Evolutionary conservation across 148 eudicot species (phyloP).

Genomic region (Gaultheria prostrata): DNA sequence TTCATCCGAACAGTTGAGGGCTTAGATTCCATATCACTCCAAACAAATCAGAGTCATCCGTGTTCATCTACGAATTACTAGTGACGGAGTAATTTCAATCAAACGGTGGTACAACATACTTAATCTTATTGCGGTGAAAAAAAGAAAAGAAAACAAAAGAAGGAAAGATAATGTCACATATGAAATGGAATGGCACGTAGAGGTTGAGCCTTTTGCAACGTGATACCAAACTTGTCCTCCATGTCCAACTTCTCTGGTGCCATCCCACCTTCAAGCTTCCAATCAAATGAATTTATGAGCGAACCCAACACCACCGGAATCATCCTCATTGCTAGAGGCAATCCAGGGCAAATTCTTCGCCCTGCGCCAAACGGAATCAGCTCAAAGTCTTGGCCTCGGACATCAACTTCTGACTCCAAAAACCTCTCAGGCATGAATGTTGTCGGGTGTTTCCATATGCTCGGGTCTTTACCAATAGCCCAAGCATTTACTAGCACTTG

Average conservation of each 20-base stretch:
- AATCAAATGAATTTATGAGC: conserved; percentile 8
- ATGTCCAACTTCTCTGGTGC: background rate
- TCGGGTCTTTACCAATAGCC: conserved; percentile 13
- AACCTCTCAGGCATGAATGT: conserved; percentile 17
- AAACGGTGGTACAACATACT: too few species aligned
- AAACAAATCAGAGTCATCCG: too few species aligned
- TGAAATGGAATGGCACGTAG: background rate
- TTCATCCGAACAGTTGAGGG: too few species aligned
- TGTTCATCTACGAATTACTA: too few species aligned
- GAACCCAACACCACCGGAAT: conserved; percentile 13
- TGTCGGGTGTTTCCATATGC: background rate
- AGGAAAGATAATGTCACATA: background rate
- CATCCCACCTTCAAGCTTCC: background rate
- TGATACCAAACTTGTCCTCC: background rate
- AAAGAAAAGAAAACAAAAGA: too few species aligned
- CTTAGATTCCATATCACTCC: too few species aligned
- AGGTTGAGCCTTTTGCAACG: background rate
- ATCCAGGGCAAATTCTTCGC: conserved; percentile 12
- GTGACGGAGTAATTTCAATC: too few species aligned
- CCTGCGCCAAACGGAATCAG: conserved; percentile 18
- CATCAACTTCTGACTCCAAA: conserved; percentile 8
- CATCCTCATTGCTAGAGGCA: background rate
- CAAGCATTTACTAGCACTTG: conserved; percentile 11
- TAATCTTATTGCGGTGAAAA: too few species aligned
- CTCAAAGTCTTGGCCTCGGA: conserved; percentile 15